Evolutionary conservation across 2,329 filamentous ascomycete genomes (phyloP).

Genomic region (Didymellaceae sp.): DNA sequence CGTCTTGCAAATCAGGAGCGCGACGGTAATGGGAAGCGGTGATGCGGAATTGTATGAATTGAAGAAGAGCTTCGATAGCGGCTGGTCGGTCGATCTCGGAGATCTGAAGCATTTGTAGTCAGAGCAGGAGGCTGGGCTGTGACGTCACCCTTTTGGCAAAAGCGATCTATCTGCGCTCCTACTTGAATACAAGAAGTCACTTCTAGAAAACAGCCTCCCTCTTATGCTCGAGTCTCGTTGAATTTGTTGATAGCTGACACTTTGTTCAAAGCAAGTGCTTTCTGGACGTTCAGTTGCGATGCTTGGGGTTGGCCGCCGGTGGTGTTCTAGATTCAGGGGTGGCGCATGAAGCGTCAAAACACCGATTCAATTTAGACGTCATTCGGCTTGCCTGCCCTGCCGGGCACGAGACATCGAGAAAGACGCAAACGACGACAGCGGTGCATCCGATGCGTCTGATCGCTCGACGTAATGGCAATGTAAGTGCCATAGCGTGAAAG

Average conservation of each 20-base stretch:
- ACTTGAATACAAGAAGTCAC: too few relatives aligned
- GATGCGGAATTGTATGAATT: conserved; percentile 31
- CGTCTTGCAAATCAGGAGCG: conserved; percentile 28
- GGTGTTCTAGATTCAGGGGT: conserved; percentile 9
- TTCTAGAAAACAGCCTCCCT: too few relatives aligned
- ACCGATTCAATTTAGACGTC: conserved; percentile 5
- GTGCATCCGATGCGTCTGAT: not conserved
- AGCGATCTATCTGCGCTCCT: not conserved
- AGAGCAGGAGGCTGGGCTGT: not conserved
- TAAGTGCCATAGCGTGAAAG: not conserved
- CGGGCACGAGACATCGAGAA: not conserved
- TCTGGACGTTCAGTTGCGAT: too few relatives aligned
- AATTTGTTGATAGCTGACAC: too few relatives aligned
- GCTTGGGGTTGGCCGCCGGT: too few relatives aligned
- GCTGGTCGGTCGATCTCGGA: conserved; percentile 30
- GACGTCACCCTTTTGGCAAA: conserved; percentile 9
- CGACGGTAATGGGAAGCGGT: conserved; percentile 30
- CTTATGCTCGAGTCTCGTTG: too few relatives aligned
- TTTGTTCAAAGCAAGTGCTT: too few relatives aligned
- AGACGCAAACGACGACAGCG: conserved; percentile 2
- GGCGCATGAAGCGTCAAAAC: conserved; percentile 3
- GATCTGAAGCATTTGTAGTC: conserved; percentile 9
- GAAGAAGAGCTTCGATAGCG: conserved; percentile 28
- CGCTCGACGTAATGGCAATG: not conserved
- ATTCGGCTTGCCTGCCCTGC: not conserved